These are phyloP conservation scores for Metarhizium sp. DNA, from an alignment of 2,329 filamentous ascomycete species.

Conservation along the genomic window DNA sequence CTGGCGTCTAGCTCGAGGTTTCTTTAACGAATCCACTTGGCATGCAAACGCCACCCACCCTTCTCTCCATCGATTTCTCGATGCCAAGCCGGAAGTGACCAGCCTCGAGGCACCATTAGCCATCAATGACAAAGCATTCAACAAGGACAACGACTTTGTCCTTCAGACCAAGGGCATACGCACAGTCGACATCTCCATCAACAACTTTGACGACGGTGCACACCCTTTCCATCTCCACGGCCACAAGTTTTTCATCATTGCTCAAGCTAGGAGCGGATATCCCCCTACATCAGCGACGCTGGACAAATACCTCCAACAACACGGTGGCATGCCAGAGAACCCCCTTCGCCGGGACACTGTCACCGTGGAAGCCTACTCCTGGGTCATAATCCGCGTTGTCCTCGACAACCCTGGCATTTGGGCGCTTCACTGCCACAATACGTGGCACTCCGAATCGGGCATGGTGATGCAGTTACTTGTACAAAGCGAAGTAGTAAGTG, in stretches of 20 bases:
- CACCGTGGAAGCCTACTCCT: slow-evolving; percentile 43
- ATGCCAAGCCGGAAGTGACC: slow-evolving; percentile 10
- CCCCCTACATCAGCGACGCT: slow-evolving; percentile 19
- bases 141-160: slow-evolving; percentile 28
- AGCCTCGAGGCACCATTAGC: slow-evolving; percentile 10
- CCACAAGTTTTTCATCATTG: slow-evolving; percentile 42
- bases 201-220: slow-evolving; percentile 43
- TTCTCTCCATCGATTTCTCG: slow-evolving; percentile 25
- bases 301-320: slow-evolving; percentile 13
- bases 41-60: slow-evolving; percentile 26
- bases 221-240: slow-evolving; percentile 48
- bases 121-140: slow-evolving; percentile 21
- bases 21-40: slow-evolving; percentile 44
- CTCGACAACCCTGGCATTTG: slow-evolving; percentile 50
- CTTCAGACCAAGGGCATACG: slow-evolving; percentile 41
- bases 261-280: slow-evolving; percentile 23
- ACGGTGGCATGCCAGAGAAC: slow-evolving; percentile 17
- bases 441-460: slow-evolving; percentile 49
- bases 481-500: slow-evolving; percentile 16
- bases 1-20: slow-evolving; percentile 42
- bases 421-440: slow-evolving; percentile 50
- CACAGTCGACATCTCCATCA: slow-evolving; percentile 48
- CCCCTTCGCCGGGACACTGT: slow-evolving; percentile 33
- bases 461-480: slow-evolving; percentile 49
- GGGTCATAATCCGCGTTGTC: slow-evolving; percentile 43